These are phyloP conservation scores for Puccinia horiana DNA, from an alignment of 1,284 basidiomycete genomes.

Conservation along the genomic window DNA sequence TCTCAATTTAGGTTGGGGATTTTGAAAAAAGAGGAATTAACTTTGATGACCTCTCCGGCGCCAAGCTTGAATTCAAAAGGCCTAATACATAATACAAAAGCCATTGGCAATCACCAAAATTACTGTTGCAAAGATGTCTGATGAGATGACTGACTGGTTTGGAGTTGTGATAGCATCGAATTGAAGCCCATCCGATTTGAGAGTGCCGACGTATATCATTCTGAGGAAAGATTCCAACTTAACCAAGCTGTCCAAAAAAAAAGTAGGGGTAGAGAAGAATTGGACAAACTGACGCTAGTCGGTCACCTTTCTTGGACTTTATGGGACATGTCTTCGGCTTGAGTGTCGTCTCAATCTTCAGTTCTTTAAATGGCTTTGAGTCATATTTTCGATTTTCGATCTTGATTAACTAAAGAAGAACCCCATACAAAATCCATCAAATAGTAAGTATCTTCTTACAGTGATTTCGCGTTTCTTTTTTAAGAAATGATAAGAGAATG, in stretches of 20 bases:
- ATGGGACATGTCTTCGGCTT: slow-evolving; percentile 11
- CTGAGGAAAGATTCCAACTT: neutral
- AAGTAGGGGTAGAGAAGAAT: neutral
- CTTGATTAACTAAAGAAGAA: neutral
- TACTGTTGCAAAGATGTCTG: no score
- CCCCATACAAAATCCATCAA: neutral
- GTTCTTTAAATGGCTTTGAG: neutral
- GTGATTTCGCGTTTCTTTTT: neutral
- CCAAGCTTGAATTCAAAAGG: slow-evolving; percentile 36
- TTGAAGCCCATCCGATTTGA: slow-evolving; percentile 14
- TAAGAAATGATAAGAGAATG: neutral
- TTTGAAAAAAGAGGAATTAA: neutral
- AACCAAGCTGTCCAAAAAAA: neutral
- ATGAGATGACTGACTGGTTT: slow-evolving; percentile 1
- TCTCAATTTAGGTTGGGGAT: neutral
- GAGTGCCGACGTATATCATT: slow-evolving; percentile 32
- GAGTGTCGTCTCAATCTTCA: slow-evolving; percentile 15
- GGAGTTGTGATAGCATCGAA: slow-evolving; percentile 39
- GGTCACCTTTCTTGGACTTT: slow-evolving; percentile 19
- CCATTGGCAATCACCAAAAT: neutral
- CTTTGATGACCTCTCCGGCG: slow-evolving; percentile 15
- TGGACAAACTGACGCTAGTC: slow-evolving; percentile 35
- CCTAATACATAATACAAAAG: slow-evolving; percentile 12
- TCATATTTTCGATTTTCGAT: slow-evolving; percentile 4
- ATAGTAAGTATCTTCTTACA: neutral